Evolutionary conservation across 1,139 yeast species (phyloP), one percentile per base, ranked within the genome.

Genomic region (Scheffersomyces insectosa): DNA sequence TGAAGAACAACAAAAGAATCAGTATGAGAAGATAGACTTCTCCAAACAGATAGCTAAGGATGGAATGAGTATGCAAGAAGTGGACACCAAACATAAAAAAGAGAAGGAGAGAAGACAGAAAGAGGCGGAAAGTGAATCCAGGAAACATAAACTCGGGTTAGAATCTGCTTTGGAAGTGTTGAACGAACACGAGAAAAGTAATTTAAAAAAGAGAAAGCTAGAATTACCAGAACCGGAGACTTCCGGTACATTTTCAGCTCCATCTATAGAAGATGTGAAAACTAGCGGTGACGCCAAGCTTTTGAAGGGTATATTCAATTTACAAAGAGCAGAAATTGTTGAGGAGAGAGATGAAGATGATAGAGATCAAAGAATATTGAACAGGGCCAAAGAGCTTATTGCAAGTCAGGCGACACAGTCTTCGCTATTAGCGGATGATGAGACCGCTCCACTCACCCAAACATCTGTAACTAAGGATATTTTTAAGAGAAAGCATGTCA

Each of bases 181-280:
- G 10, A 59, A 60, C 4, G 65, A 63, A 16, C 61, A 64, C 10
- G 66, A 71, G 42, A 72, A 69, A 10, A 71, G 69, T 39, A 52
- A 60, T 14, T 52, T 67, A 40, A 82, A 85, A 54, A 75, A 82
- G 46, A 68, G 85, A 11, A 79, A 77, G 48, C 63, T 85, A 20
- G 71, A 68, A 4, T 64, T 87, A 11, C 82, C 89, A 2, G 73
- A 66, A 1, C 84, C 86, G 0, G 57, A 48, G 12, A 46, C 45
- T 16, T 3, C 32, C 3, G 27, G 5, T 10, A 20, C 25, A 20
- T 55, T 50, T 14, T 46, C 65, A 1, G 52, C 54, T 23, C 52
- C 50, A 31, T 38, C 29, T 12, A 34, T 37, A 9, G 39, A 37
- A 27, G 40, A 10, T 13, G 31, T 37, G 4, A 16, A 16, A 10